These are phyloP conservation scores for Nymphaea thermarum DNA, from an alignment of 164 flowering plant genomes.

Conservation along the genomic window DNA sequence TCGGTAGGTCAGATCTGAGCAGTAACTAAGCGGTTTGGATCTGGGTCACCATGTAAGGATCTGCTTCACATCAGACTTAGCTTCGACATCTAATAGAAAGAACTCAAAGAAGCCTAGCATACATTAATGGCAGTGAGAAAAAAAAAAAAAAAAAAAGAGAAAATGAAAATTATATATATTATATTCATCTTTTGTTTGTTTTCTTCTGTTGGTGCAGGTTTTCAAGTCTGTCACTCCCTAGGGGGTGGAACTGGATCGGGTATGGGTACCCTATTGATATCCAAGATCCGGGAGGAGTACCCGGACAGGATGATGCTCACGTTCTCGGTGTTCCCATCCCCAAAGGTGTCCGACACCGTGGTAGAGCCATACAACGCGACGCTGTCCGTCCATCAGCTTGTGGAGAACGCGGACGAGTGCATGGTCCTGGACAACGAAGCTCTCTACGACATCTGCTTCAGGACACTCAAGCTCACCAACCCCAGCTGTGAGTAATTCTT, in stretches of 20 bases:
- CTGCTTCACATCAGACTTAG: neutral
- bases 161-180: neutral
- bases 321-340: conserved; percentile 12
- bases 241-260: conserved; percentile 14
- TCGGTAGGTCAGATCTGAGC: no score
- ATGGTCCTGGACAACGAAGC: conserved; percentile 14
- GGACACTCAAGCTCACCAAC: conserved; percentile 14
- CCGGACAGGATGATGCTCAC: conserved; percentile 15
- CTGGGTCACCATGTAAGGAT: no score
- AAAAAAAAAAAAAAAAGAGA: neutral
- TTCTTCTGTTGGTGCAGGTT: neutral
- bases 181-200: neutral
- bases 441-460: conserved; percentile 12
- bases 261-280: conserved; percentile 10
- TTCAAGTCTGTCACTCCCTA: conserved; percentile 11
- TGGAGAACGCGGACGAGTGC: conserved; percentile 12
- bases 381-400: conserved; percentile 10
- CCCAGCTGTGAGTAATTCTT: conserved; percentile 11
- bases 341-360: conserved; percentile 12
- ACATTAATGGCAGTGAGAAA: neutral
- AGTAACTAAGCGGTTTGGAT: no score
- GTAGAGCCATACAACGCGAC: conserved; percentile 16
- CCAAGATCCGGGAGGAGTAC: conserved; percentile 14
- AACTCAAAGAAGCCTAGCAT: neutral
- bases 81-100: no score